Base-by-base conservation (phyloP, 345 rosid species). In the Xanthoceras sorbifolium region DNA sequence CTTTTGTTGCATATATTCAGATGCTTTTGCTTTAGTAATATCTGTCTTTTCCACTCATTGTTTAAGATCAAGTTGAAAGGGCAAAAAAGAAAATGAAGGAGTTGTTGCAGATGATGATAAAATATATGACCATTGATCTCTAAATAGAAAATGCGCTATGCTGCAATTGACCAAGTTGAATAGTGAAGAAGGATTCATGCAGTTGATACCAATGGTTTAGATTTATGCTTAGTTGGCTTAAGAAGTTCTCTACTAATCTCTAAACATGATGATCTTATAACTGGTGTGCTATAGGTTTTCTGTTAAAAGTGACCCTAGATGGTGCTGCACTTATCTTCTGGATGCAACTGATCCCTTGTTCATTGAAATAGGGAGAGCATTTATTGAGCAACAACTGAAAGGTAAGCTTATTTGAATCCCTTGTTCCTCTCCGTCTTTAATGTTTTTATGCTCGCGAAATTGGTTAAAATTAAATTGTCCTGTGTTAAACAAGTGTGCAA, bases 321-420 rank as follows among this genome's bases (percentile, higher is more conserved):
- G 95, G 95, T 82, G 86, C 78, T 91, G 95, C 82, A 91, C 93
- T 38, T 88, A 89, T 77, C 95, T 91, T 82, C 95, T 91, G 73
- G 93, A 91, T 81, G 95, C 91, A 72, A 87, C 87, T 14, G 95
- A 91, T 84, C 90, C 95, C 34, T 83, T 91, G 76, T 91, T 91
- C 23, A 48, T 89, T 79, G 93, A 87, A 75, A 89, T 91, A 80
- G 95, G 95, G 77, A 85, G 72, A 73, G 85, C 88, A 81, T 89
- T 89, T 72, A 87, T 89, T 68, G 84, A 86, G 82, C 80, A 89
- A 73, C 91, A 91, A 71, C 36, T 86, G 20, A 80, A 40, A 86
- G 91, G 95, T 89, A 22, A 32, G 71, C 40, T 54, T 28, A 36
- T 63, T 54, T 64, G 64, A 69, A 59, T 57, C 69, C 57, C 23